These are phyloP conservation scores for Cyclaneusma minus DNA, from an alignment of 2,329 filamentous ascomycete genomes.

Conservation along the genomic window DNA sequence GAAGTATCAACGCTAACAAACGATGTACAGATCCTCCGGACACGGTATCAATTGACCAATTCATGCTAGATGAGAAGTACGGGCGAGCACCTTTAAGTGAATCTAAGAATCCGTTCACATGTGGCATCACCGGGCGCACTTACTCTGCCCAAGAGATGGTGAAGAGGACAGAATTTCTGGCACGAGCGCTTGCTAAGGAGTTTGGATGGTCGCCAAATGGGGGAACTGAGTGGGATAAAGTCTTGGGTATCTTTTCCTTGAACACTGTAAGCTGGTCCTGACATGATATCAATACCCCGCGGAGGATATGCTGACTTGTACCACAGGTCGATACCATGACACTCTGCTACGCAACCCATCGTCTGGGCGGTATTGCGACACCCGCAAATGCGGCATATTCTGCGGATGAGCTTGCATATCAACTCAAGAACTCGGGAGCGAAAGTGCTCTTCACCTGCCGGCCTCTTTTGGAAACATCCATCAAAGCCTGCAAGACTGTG, in stretches of 20 bases:
- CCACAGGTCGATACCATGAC: conserved; percentile 58
- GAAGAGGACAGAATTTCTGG: conserved; percentile 48
- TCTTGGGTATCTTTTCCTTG: conserved; percentile 60
- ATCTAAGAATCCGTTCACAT: conserved; percentile 59
- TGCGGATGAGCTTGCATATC: conserved; percentile 52
- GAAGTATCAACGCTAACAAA: not conserved
- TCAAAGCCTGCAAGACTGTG: conserved; percentile 45
- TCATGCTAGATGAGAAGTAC: conserved; percentile 58
- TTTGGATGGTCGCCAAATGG: conserved; percentile 55
- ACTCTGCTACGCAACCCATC: conserved; percentile 58
- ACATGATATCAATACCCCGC: conserved; percentile 1
- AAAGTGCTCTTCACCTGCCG: conserved; percentile 58
- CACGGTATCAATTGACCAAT: conserved; percentile 57
- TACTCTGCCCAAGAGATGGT: conserved; percentile 48
- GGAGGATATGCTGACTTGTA: conserved; percentile 3
- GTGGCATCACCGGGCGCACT: conserved; percentile 54
- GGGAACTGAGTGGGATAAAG: conserved; percentile 69
- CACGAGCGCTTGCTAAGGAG: conserved; percentile 53
- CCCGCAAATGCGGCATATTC: conserved; percentile 66
- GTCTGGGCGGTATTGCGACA: conserved; percentile 57
- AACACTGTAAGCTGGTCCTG: conserved; percentile 47
- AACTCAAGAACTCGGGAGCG: conserved; percentile 52
- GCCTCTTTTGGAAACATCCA: conserved; percentile 46
- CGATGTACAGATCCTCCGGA: conserved; percentile 35
- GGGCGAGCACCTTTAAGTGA: conserved; percentile 47